Evolutionary conservation across 768 basidiomycete genomes (phyloP).

Genomic region (Rickenella mellea): DNA sequence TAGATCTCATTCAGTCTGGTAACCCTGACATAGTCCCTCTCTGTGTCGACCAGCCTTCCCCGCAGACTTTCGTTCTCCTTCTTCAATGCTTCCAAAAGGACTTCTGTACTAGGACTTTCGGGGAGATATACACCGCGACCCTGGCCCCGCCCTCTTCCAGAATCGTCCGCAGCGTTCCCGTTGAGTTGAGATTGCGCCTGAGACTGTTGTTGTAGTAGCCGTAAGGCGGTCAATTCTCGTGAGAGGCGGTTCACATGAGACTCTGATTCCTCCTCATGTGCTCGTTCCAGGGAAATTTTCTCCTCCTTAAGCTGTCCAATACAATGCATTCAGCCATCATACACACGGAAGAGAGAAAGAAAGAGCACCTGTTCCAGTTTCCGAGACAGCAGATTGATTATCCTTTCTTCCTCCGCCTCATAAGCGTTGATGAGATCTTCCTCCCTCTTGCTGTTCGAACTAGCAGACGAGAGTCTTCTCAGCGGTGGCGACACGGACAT

Average conservation of each 20-base stretch:
- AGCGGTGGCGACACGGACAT: conserved; percentile 47
- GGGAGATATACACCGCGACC: conserved; percentile 17
- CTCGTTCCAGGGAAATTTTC: conserved; percentile 77
- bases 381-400: conserved; percentile 72
- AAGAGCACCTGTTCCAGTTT: conserved; percentile 70
- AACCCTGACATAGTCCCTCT: conserved; percentile 68
- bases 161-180: conserved; percentile 7
- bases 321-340: background rate
- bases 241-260: conserved; percentile 71
- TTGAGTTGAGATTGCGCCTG: conserved; percentile 17
- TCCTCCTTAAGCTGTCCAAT: conserved; percentile 62
- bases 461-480: conserved; percentile 45
- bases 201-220: conserved; percentile 48
- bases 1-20: conserved; percentile 75
- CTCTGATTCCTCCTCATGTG: conserved; percentile 78
- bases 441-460: conserved; percentile 43
- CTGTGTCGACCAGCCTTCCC: conserved; percentile 57
- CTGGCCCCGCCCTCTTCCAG: conserved; percentile 6
- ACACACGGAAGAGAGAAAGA: background rate
- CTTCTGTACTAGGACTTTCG: conserved; percentile 33
- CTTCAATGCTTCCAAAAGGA: conserved; percentile 67
- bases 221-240: conserved; percentile 57
- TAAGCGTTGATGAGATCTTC: conserved; percentile 83
- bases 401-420: conserved; percentile 85
- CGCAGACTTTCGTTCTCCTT: conserved; percentile 73